These are phyloP conservation scores for Ajuga chamaepitys DNA, from an alignment of 257 asterid genomes.

Conservation along the genomic window DNA sequence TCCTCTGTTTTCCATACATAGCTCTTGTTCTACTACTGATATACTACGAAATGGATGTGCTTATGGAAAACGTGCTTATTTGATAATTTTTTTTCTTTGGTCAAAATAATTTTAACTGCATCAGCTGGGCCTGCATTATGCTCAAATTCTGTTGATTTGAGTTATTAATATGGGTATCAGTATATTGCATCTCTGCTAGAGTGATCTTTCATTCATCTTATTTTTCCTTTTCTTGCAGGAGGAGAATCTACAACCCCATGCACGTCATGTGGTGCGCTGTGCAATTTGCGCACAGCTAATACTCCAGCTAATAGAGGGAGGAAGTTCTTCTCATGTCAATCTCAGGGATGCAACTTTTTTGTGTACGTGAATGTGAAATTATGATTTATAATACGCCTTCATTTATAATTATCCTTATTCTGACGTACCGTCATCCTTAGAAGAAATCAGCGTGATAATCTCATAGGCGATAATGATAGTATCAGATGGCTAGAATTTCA, in stretches of 20 bases:
- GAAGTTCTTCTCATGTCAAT: slow-evolving; percentile 82
- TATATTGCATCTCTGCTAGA: slow-evolving; percentile 1
- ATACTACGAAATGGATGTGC: too few species aligned
- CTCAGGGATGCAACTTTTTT: slow-evolving; percentile 78
- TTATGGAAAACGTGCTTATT: too few species aligned
- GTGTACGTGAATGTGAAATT: slow-evolving; percentile 45
- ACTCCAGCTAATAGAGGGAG: slow-evolving; percentile 86
- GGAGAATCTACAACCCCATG: slow-evolving; percentile 76
- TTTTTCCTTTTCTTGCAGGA: slow-evolving; percentile 26
- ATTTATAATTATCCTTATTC: not conserved
- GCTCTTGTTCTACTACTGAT: not conserved
- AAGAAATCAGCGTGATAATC: not conserved
- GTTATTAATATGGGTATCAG: not conserved
- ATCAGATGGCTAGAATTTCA: not conserved
- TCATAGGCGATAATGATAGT: not conserved
- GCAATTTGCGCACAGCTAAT: slow-evolving; percentile 77
- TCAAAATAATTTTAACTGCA: not conserved
- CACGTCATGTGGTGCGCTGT: slow-evolving; percentile 65
- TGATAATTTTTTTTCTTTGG: too few species aligned
- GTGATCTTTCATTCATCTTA: not conserved
- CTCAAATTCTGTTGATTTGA: not conserved
- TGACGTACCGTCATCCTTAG: slow-evolving; percentile 1
- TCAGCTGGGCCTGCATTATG: not conserved
- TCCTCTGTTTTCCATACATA: not conserved
- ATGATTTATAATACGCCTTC: not conserved